A percentile compares a stretch with the other conserved stretches of the same genome.
Conservation (phyloP, 805 yeast genomes). For the Candida jianshihensis region DNA sequence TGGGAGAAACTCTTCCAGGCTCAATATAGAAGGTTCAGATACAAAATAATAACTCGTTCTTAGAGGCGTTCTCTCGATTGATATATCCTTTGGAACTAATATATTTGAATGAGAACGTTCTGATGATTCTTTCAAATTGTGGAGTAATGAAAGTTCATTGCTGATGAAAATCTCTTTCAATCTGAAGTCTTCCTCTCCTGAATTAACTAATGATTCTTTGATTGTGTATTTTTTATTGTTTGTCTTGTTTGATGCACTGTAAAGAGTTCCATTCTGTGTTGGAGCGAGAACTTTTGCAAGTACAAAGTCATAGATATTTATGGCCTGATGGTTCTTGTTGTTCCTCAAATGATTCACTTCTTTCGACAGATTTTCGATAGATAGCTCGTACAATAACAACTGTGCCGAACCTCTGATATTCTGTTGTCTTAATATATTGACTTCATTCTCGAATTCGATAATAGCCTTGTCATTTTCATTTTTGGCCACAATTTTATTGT, state of each 20-base stretch:
- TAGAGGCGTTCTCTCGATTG: not conserved
- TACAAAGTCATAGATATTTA: not conserved
- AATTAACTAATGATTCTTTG: not conserved
- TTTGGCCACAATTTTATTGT: too few species aligned
- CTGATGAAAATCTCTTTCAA: not conserved
- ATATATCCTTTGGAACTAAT: not conserved
- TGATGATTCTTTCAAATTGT: not conserved
- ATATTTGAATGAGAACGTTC: not conserved
- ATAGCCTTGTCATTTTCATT: not conserved
- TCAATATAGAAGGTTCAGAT: not conserved
- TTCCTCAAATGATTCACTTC: not conserved
- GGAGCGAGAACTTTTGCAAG: not conserved
- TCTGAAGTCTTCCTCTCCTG: not conserved
- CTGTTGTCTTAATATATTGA: not conserved
- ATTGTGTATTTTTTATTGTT: not conserved
- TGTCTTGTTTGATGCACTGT: not conserved
- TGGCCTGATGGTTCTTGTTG: not conserved
- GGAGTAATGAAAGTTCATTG: not conserved
- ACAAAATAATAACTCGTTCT: conserved; percentile 2
- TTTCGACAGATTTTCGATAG: not conserved
- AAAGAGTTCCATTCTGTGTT: not conserved
- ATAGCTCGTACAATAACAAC: not conserved
- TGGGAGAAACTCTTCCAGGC: not conserved
- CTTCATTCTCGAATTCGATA: not conserved
- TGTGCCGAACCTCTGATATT: not conserved